A percentile compares a stretch with the other conserved stretches of the same genome.
Conservation (phyloP, 2,329 filamentous ascomycete genomes). For the Aspergillus felis region DNA sequence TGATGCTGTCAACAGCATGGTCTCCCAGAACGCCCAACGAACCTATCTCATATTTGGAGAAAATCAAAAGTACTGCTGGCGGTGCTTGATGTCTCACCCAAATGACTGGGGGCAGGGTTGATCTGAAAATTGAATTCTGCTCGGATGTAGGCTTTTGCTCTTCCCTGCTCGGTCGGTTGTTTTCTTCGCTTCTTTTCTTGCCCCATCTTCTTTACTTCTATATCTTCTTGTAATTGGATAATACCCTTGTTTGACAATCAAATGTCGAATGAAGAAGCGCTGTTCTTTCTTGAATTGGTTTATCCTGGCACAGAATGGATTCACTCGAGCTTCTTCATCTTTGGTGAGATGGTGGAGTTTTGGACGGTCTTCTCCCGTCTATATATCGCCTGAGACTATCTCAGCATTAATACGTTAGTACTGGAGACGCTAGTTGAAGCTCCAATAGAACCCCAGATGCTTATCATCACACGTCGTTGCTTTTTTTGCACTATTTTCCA, state of each 20-base stretch:
- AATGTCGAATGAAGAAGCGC: not conserved
- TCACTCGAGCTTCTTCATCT: not conserved
- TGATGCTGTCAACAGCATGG: not conserved
- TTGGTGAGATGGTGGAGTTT: not conserved
- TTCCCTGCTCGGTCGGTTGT: not conserved
- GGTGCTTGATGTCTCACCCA: not conserved
- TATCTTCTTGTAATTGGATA: not conserved
- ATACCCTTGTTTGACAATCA: not conserved
- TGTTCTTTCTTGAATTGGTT: not conserved
- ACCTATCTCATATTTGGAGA: not conserved
- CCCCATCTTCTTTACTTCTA: not conserved
- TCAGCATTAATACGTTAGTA: too few relatives aligned
- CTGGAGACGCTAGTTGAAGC: not conserved
- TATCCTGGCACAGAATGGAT: not conserved
- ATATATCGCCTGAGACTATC: not conserved
- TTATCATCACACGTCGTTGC: constrained; percentile 6
- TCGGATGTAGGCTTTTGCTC: not conserved
- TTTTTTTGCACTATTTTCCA: not conserved
- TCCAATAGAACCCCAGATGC: constrained; percentile 6
- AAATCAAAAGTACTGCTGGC: not conserved
- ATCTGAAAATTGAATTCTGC: not conserved
- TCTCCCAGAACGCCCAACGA: not conserved
- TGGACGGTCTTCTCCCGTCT: not conserved
- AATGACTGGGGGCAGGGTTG: not conserved
- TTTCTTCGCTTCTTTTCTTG: not conserved